These are phyloP conservation scores for Penicillium parvum DNA, from an alignment of 495 filamentous ascomycete species.

Conservation along the genomic window DNA sequence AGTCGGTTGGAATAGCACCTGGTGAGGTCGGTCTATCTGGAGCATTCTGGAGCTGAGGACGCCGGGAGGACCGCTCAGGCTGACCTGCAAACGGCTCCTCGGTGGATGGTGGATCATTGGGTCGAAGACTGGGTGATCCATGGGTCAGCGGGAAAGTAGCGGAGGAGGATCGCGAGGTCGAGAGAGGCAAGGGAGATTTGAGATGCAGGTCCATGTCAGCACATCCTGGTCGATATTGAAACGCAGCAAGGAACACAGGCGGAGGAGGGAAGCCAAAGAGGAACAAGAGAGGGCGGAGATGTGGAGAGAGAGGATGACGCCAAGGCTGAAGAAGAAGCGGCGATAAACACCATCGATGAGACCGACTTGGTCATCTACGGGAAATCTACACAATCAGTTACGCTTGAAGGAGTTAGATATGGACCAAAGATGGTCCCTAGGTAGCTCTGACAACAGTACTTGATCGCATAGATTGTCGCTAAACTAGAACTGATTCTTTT, in stretches of 20 bases:
- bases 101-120: constrained; percentile 11
- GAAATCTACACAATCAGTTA: no score
- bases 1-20: background rate
- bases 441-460: no score
- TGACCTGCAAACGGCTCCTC: constrained; percentile 17
- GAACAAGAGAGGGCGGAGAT: background rate
- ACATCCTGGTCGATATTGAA: constrained; percentile 1
- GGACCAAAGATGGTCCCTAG: no score
- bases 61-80: background rate
- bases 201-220: constrained; percentile 23
- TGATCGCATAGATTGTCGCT: background rate
- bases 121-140: constrained; percentile 21
- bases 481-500: background rate
- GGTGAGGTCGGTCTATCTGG: background rate
- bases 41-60: background rate
- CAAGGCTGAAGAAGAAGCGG: background rate
- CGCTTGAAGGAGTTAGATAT: no score
- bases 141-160: constrained; percentile 26
- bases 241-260: background rate
- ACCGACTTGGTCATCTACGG: no score
- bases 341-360: constrained; percentile 1
- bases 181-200: constrained; percentile 8
- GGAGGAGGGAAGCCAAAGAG: background rate
- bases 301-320: background rate
- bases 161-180: constrained; percentile 13